Evolutionary conservation across 768 basidiomycete genomes (phyloP), one percentile per base, ranked within the genome.

Genomic region (Boletus vinaceobasis): DNA sequence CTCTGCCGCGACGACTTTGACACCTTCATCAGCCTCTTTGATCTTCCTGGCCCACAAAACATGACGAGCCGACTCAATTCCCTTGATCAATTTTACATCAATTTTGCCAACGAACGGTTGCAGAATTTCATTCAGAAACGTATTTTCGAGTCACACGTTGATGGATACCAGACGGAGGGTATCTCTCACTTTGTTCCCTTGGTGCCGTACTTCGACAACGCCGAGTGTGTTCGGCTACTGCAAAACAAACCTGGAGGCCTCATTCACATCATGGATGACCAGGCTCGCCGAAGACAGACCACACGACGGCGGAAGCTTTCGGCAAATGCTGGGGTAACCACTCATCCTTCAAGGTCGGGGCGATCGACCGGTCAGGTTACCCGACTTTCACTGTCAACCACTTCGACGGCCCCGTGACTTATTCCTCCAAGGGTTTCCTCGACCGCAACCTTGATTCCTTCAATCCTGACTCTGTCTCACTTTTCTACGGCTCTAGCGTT

Each of bases 21-120:
- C 5, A 91, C 90, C 3, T 97, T 95, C 74, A 87, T 98, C 60
- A 92, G 93, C 8, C 79, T 98, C 36, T 88, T 98, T 65, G 94
- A 99, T 70, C 83, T 98, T 11, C 94, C 96, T 2, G 94, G 96
- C 7, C 82, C 89, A 6, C 93, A 97, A 71, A 95, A 97, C 72
- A 82, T 93, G 73, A 85, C 87, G 4, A 87, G 86, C 53, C 82
- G 92, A 2, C 77, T 88, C 52, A 98, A 99, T 72, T 94, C 93
- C 7, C 83, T 99, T 45, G 94, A 99, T 68, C 93, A 98, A 59
- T 93, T 98, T 70, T 91, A 90, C 71, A 80, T 98, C 77, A 99
- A 98, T 73, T 95, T 93, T 62, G 93, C 95, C 55, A 94, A 94
- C 63, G 96, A 99, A 68, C 85, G 91, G 2, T 70, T 98, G 17